phyloP scores from a whole-genome alignment of 169 alveolate genomes.

The Besnoitia besnoiti region DNA sequence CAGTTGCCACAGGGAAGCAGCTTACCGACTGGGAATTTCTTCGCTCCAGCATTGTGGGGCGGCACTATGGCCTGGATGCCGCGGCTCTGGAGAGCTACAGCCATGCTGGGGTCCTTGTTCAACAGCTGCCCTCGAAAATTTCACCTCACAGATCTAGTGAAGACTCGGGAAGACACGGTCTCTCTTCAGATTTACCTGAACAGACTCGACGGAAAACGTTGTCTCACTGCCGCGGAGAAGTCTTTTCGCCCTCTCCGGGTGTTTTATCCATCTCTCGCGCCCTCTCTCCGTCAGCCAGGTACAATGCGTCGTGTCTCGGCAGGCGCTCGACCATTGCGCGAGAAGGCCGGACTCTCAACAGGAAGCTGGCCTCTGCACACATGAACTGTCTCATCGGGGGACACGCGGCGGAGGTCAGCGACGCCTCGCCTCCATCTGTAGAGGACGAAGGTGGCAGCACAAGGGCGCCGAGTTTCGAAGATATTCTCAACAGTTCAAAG shows the following conservation, averaged over 20 bases:
- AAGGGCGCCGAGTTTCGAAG: neutral
- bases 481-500: no score
- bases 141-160: neutral
- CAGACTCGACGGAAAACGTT: neutral
- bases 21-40: neutral
- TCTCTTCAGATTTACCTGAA: neutral
- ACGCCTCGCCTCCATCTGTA: no score
- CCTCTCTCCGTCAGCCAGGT: no score
- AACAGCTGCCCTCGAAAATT: neutral
- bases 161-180: neutral
- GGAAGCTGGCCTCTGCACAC: no score
- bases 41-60: neutral
- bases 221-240: no score
- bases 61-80: neutral
- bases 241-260: no score
- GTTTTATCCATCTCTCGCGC: no score
- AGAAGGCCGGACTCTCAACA: no score
- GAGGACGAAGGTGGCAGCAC: neutral
- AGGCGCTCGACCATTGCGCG: no score
- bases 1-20: neutral
- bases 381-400: no score
- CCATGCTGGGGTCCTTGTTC: neutral
- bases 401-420: no score
- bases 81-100: neutral
- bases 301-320: no score